Evolutionary conservation across 2,329 filamentous ascomycete genomes (phyloP).

Genomic region (Colletotrichum destructivum): DNA sequence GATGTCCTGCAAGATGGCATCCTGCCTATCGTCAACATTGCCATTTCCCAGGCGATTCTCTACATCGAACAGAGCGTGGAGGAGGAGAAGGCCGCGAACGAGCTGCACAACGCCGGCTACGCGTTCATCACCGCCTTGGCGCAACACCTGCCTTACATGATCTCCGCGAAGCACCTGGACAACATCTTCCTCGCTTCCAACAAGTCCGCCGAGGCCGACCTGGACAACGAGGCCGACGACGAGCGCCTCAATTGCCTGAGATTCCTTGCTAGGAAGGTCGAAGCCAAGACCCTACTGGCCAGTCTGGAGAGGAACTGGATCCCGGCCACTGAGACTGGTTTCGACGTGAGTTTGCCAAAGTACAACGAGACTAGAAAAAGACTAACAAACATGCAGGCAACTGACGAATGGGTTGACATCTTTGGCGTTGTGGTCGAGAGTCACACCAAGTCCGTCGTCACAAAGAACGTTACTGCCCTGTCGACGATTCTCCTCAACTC

Average conservation of each 20-base stretch:
- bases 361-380: too few species aligned
- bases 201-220: slow-evolving; percentile 73
- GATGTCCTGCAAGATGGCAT: slow-evolving; percentile 90
- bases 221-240: slow-evolving; percentile 75
- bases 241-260: slow-evolving; percentile 79
- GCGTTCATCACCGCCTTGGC: slow-evolving; percentile 84
- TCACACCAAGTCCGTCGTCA: slow-evolving; percentile 83
- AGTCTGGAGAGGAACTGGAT: slow-evolving; percentile 81
- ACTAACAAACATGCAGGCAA: slow-evolving; percentile 63
- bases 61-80: slow-evolving; percentile 79
- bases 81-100: slow-evolving; percentile 67
- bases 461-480: slow-evolving; percentile 80
- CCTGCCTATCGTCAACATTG: slow-evolving; percentile 84
- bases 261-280: slow-evolving; percentile 82
- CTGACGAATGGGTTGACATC: slow-evolving; percentile 78
- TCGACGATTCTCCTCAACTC: slow-evolving; percentile 73
- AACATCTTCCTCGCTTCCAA: slow-evolving; percentile 81
- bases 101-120: slow-evolving; percentile 86
- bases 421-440: slow-evolving; percentile 81
- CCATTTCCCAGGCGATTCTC: slow-evolving; percentile 79
- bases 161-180: slow-evolving; percentile 82
- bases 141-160: slow-evolving; percentile 90
- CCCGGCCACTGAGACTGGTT: slow-evolving; percentile 73
- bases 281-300: slow-evolving; percentile 82
- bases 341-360: slow-evolving; percentile 65